Conservation (phyloP, 805 yeast genomes). For the Kuraishia borneana region DNA sequence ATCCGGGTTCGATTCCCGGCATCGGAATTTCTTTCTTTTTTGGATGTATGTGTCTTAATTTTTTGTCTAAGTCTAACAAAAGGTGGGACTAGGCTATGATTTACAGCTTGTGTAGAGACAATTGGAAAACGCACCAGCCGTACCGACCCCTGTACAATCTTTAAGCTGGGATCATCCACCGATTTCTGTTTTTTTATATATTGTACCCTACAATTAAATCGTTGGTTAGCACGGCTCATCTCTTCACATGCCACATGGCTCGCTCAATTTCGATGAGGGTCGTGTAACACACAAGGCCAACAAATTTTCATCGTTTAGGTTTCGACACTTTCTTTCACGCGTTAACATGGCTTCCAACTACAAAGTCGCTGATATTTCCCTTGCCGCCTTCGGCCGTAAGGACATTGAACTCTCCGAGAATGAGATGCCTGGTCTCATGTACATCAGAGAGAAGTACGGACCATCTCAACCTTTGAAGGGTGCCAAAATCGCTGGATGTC, state of each 20-base stretch:
- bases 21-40: slow-evolving; percentile 1
- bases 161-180: neutral
- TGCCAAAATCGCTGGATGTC: slow-evolving; percentile 97
- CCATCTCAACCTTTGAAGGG: slow-evolving; percentile 91
- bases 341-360: slow-evolving; percentile 68
- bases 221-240: neutral
- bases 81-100: neutral
- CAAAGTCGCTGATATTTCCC: slow-evolving; percentile 96
- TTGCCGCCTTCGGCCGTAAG: slow-evolving; percentile 99
- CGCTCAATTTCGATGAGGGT: neutral
- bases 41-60: neutral
- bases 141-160: neutral
- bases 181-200: neutral
- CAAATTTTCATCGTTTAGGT: neutral
- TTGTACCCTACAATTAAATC: neutral
- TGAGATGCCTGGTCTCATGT: slow-evolving; percentile 99
- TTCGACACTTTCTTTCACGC: too few species aligned
- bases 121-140: too few species aligned
- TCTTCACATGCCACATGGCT: neutral
- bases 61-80: neutral
- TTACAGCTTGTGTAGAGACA: neutral
- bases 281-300: neutral
- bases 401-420: slow-evolving; percentile 98
- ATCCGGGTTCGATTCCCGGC: slow-evolving; percentile 4
- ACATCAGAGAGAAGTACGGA: slow-evolving; percentile 91